Evolutionary conservation across 176 grass and related monocot species (phyloP).

Genomic region (Phoenix roebelenii): DNA sequence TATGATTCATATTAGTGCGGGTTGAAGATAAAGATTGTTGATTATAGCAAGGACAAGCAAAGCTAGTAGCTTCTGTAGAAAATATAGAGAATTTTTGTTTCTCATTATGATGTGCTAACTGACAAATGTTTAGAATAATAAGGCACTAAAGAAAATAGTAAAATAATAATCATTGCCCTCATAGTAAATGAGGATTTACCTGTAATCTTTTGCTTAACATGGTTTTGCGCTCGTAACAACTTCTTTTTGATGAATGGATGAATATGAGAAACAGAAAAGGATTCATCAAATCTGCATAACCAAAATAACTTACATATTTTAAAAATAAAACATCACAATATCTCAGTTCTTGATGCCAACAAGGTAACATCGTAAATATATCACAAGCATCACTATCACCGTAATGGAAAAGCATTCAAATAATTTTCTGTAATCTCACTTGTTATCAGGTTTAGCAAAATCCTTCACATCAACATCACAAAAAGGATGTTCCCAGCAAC

Average conservation of each 20-base stretch:
- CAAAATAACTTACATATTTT: neutral
- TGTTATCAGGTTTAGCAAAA: slow-evolving; percentile 23
- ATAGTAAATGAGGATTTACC: slow-evolving; percentile 34
- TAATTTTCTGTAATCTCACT: slow-evolving; percentile 28
- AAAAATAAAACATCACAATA: neutral
- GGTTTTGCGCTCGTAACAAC: slow-evolving; percentile 34
- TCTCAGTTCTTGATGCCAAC: no score
- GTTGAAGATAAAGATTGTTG: slow-evolving; percentile 9
- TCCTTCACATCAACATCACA: slow-evolving; percentile 11
- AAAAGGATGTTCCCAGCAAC: slow-evolving; percentile 4
- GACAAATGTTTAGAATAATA: no score
- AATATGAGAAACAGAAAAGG: slow-evolving; percentile 47
- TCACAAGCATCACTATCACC: no score
- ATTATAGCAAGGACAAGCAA: slow-evolving; percentile 17
- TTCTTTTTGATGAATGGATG: slow-evolving; percentile 68
- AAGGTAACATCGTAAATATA: no score
- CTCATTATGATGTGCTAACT: no score
- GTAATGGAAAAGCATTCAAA: no score
- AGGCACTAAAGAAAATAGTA: no score
- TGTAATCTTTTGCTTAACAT: slow-evolving; percentile 8
- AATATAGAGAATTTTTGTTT: no score
- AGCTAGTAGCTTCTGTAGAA: slow-evolving; percentile 18
- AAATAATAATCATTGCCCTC: no score
- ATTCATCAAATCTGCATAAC: slow-evolving; percentile 42
- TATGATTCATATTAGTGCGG: slow-evolving; percentile 4